Evolutionary conservation across 2,329 filamentous ascomycete genomes (phyloP).

Genomic region (Diaporthe ilicicola): DNA sequence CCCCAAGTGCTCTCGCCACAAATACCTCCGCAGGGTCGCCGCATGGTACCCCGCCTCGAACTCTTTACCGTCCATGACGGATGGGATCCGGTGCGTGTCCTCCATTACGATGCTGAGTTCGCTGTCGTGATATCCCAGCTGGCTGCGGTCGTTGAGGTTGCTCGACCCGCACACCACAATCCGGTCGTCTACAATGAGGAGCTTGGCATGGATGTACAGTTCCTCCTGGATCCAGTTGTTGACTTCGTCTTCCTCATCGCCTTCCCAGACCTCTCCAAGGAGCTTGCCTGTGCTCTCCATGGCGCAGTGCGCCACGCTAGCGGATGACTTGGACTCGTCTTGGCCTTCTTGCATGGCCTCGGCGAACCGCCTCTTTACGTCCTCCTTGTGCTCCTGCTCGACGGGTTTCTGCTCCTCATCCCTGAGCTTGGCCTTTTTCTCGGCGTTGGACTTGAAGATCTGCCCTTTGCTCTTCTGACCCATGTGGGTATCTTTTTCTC

Average conservation of each 20-base stretch:
- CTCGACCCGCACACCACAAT: slow-evolving; percentile 86
- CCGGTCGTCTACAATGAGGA: slow-evolving; percentile 88
- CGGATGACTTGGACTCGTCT: slow-evolving; percentile 48
- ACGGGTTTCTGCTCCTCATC: slow-evolving; percentile 46
- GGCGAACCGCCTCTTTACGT: slow-evolving; percentile 63
- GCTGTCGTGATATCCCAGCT: slow-evolving; percentile 88
- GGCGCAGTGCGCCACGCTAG: slow-evolving; percentile 77
- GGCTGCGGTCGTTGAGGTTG: slow-evolving; percentile 91
- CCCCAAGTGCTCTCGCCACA: slow-evolving; percentile 93
- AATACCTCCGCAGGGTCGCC: slow-evolving; percentile 78
- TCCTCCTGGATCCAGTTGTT: slow-evolving; percentile 95
- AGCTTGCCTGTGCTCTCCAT: slow-evolving; percentile 74
- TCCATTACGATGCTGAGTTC: slow-evolving; percentile 92
- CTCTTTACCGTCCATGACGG: slow-evolving; percentile 79
- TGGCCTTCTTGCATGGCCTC: slow-evolving; percentile 49
- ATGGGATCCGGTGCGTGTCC: slow-evolving; percentile 76
- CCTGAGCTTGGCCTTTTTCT: slow-evolving; percentile 46
- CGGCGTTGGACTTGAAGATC: slow-evolving; percentile 40
- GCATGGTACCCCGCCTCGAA: slow-evolving; percentile 85
- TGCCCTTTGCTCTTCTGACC: slow-evolving; percentile 46
- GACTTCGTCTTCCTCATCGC: slow-evolving; percentile 77
- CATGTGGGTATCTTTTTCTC: slow-evolving; percentile 60
- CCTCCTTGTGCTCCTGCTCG: slow-evolving; percentile 50
- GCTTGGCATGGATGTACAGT: slow-evolving; percentile 92
- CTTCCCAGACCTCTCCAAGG: slow-evolving; percentile 79